A percentile compares a stretch with the other conserved stretches of the same genome.
Evolutionary conservation across 768 basidiomycete species (phyloP).

Genomic region (Suillus hirtellus): DNA sequence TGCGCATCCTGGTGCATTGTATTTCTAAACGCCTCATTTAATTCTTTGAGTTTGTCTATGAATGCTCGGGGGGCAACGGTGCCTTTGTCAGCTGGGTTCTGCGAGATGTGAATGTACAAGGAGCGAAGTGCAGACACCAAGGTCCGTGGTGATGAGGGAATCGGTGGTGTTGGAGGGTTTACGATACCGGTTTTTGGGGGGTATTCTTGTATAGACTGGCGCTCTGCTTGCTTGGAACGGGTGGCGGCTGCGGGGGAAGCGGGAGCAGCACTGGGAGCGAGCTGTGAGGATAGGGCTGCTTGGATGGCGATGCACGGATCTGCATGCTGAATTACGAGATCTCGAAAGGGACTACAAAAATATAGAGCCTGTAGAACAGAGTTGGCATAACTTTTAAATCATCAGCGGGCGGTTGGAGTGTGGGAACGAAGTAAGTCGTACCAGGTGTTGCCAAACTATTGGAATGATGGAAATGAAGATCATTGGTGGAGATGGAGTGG

Average conservation of each 20-base stretch:
- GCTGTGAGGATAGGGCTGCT: constrained; percentile 31
- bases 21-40: constrained; percentile 88
- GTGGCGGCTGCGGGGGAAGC: constrained; percentile 32
- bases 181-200: constrained; percentile 29
- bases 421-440: constrained; percentile 34
- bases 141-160: constrained; percentile 63
- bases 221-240: constrained; percentile 57
- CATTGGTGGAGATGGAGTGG: constrained; percentile 2
- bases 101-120: constrained; percentile 83
- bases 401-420: constrained; percentile 21
- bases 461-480: constrained; percentile 13
- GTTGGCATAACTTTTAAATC: constrained; percentile 81
- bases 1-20: constrained; percentile 98
- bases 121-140: constrained; percentile 92
- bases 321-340: constrained; percentile 74
- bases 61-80: constrained; percentile 88
- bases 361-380: constrained; percentile 98
- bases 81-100: constrained; percentile 76
- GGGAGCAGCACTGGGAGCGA: constrained; percentile 20
- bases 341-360: constrained; percentile 91
- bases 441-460: constrained; percentile 96
- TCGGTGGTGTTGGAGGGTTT: constrained; percentile 41
- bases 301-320: constrained; percentile 49
- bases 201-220: constrained; percentile 41
- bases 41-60: constrained; percentile 89